These are phyloP conservation scores for Pseudocercospora eumusae DNA, from an alignment of 2,329 filamentous ascomycete species.

Conservation along the genomic window DNA sequence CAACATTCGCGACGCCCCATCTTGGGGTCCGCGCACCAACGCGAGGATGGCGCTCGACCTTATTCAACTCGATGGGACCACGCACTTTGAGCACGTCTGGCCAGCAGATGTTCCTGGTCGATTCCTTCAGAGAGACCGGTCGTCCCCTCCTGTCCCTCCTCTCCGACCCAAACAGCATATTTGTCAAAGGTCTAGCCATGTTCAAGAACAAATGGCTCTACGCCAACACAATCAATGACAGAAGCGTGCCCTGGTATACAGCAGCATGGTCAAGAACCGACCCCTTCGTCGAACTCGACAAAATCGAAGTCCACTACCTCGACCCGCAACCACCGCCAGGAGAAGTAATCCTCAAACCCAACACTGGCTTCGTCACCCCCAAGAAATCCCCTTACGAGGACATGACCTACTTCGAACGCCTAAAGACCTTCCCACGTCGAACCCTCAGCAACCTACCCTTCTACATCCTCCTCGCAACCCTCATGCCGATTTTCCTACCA, in stretches of 20 bases:
- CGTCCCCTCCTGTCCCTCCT: constrained; percentile 77
- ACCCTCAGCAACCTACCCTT: constrained; percentile 62
- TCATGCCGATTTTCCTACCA: constrained; percentile 71
- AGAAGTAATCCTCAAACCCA: constrained; percentile 71
- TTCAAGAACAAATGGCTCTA: constrained; percentile 81
- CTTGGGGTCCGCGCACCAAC: constrained; percentile 56
- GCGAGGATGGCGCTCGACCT: constrained; percentile 45
- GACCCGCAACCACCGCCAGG: constrained; percentile 67
- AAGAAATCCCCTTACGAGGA: constrained; percentile 32
- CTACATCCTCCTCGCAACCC: constrained; percentile 63
- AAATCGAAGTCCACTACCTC: constrained; percentile 71
- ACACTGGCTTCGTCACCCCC: constrained; percentile 57
- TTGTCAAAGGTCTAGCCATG: constrained; percentile 72
- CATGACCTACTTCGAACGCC: constrained; percentile 26
- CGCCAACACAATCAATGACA: constrained; percentile 83
- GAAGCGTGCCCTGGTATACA: constrained; percentile 79
- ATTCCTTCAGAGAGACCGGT: constrained; percentile 80
- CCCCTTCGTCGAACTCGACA: constrained; percentile 69
- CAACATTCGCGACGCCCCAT: constrained; percentile 81
- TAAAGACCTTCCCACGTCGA: constrained; percentile 33
- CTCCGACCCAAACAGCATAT: constrained; percentile 80
- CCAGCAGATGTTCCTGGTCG: constrained; percentile 82
- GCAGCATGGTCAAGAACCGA: constrained; percentile 75
- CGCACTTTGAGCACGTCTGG: constrained; percentile 80
- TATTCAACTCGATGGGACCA: constrained; percentile 77